Percentiles rank a stretch among this genome's conserved stretches.
Evolutionary conservation across 2,329 filamentous ascomycete species (phyloP).

Genomic region (Alternaria novae-zelandiae): DNA sequence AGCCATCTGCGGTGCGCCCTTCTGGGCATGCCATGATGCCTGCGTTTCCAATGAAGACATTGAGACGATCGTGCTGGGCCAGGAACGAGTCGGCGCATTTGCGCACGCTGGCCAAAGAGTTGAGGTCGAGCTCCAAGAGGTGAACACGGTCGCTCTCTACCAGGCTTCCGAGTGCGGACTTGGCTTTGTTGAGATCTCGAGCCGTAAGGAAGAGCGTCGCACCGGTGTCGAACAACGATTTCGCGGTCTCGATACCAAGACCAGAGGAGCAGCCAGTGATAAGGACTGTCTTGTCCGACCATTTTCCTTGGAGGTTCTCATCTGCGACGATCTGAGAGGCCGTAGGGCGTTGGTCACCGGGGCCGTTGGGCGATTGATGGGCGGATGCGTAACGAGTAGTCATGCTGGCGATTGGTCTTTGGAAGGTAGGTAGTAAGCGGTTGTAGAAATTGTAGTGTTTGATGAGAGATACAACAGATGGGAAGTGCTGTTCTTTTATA

Average conservation of each 20-base stretch:
- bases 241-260: constrained; percentile 33
- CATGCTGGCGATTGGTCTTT: background rate
- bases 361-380: constrained; percentile 30
- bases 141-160: constrained; percentile 23
- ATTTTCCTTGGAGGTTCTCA: constrained; percentile 29
- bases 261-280: constrained; percentile 34
- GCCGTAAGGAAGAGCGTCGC: constrained; percentile 55
- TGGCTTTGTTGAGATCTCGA: constrained; percentile 33
- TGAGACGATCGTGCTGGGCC: constrained; percentile 19
- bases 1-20: constrained; percentile 42
- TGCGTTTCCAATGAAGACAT: constrained; percentile 28
- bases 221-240: constrained; percentile 55
- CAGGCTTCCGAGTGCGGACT: constrained; percentile 30
- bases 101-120: constrained; percentile 24
- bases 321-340: constrained; percentile 50
- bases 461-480: background rate
- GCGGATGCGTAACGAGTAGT: constrained; percentile 12
- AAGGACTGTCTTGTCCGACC: constrained; percentile 28
- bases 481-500: background rate
- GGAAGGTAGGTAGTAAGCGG: background rate
- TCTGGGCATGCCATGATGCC: constrained; percentile 34
- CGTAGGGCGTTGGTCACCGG: constrained; percentile 51
- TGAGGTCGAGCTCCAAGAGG: constrained; percentile 34
- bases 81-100: constrained; percentile 28
- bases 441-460: background rate